phyloP scores from a whole-genome alignment of 352 stramenopile species.

The Pythium coloratum region DNA sequence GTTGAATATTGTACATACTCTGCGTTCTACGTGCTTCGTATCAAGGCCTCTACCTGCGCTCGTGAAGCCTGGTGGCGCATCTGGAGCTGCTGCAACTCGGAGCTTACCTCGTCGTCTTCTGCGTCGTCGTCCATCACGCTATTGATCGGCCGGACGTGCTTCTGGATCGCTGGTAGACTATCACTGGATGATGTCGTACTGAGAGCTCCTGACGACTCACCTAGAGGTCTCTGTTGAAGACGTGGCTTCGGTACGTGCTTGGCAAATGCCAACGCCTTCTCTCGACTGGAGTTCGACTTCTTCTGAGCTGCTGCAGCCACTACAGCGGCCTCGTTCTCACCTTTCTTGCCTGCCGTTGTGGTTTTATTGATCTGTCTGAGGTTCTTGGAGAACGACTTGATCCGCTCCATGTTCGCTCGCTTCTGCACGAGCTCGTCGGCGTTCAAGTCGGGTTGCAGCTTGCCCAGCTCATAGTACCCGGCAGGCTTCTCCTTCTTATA shows the following conservation, averaged over 20 bases:
- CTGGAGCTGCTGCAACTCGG: slow-evolving; percentile 68
- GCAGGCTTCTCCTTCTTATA: slow-evolving; percentile 86
- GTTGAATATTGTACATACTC: slow-evolving; percentile 12
- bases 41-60: slow-evolving; percentile 73
- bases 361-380: slow-evolving; percentile 76
- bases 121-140: slow-evolving; percentile 57
- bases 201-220: slow-evolving; percentile 18
- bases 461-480: slow-evolving; percentile 88
- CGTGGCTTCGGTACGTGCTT: slow-evolving; percentile 79
- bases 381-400: slow-evolving; percentile 86
- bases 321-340: slow-evolving; percentile 11
- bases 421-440: slow-evolving; percentile 78
- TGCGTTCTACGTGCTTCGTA: slow-evolving; percentile 27
- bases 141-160: slow-evolving; percentile 40
- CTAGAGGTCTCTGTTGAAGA: slow-evolving; percentile 28
- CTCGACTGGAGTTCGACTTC: slow-evolving; percentile 50
- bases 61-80: slow-evolving; percentile 68
- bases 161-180: slow-evolving; percentile 29
- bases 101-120: slow-evolving; percentile 58
- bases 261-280: slow-evolving; percentile 76
- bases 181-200: slow-evolving; percentile 20
- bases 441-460: slow-evolving; percentile 87
- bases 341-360: slow-evolving; percentile 33
- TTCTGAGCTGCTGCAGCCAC: slow-evolving; percentile 32
- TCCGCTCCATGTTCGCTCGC: slow-evolving; percentile 69